Evolutionary conservation across 805 yeast genomes (phyloP), one percentile per base, ranked within the genome.

Genomic region (Candida nonsorbophila): DNA sequence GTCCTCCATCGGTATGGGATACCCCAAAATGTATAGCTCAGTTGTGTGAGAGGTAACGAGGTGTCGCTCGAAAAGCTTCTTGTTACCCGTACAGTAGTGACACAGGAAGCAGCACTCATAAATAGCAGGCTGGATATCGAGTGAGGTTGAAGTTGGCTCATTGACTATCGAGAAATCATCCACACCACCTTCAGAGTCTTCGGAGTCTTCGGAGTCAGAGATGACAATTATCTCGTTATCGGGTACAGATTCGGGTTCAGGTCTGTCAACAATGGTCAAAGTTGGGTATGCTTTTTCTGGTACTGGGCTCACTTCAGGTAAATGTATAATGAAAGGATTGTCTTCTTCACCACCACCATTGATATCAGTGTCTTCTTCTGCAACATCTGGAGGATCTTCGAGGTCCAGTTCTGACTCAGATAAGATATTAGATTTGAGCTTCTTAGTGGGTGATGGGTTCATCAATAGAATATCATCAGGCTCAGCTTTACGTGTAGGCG

Each of bases 361-460:
- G n/a, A n/a, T n/a, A n/a, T n/a, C n/a, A n/a, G n/a, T n/a, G n/a
- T n/a, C n/a, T n/a, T 11, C 16, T 14, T 25, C 29, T 13, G 26
- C 12, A 3, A 14, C 15, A 14, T 13, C 13, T 8, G 8, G 24
- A 9, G 24, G 12, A 5, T 24, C 19, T 12, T 17, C 19, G 8
- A 14, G 6, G 13, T 27, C 16, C 13, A 4, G 20, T n/a, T 14
- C 15, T 9, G 24, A 7, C 12, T 22, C 28, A 17, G 30, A 8
- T 9, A n/a, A 17, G 40, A 28, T 17, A 28, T n/a, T n/a, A n/a
- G n/a, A 7, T 28, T 33, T 32, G 10, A 34, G 40, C 25, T 43
- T 51, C 30, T 54, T 56, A 2, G 53, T 40, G 3, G 62, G 61
- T 2, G 61, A 53, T 6, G 58, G 52, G n/a, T 47, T 42, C 7